These are phyloP conservation scores for Neurospora sp. DNA, from an alignment of 495 filamentous ascomycete genomes.

Conservation along the genomic window DNA sequence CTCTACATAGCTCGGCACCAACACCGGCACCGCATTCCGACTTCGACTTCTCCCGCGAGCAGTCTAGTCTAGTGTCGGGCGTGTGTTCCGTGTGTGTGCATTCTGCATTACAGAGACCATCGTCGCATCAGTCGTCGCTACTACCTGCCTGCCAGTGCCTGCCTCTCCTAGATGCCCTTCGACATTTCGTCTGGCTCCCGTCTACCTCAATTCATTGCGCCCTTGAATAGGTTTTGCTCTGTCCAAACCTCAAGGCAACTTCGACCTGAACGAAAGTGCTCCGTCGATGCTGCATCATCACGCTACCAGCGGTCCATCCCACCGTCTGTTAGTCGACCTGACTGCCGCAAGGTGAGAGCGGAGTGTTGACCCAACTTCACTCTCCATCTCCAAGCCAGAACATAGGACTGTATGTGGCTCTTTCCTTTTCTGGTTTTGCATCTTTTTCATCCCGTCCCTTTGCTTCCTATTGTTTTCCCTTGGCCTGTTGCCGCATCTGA, in stretches of 20 bases:
- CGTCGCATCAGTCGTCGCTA: neutral
- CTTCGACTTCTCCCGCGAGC: neutral
- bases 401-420: neutral
- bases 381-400: neutral
- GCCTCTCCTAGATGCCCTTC: neutral
- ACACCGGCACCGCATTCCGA: neutral
- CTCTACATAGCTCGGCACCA: neutral
- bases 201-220: neutral
- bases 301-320: neutral
- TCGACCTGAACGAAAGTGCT: neutral
- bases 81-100: neutral
- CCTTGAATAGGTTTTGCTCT: neutral
- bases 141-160: neutral
- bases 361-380: neutral
- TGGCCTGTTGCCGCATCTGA: neutral
- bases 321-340: neutral
- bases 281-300: neutral
- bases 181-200: neutral
- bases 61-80: neutral
- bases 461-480: neutral
- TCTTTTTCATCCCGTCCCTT: neutral
- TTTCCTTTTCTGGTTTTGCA: neutral
- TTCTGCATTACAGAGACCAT: neutral
- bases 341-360: neutral
- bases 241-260: neutral